Evolutionary conservation across 2,329 filamentous ascomycete genomes (phyloP).

Genomic region (Aspergillus bombycis): DNA sequence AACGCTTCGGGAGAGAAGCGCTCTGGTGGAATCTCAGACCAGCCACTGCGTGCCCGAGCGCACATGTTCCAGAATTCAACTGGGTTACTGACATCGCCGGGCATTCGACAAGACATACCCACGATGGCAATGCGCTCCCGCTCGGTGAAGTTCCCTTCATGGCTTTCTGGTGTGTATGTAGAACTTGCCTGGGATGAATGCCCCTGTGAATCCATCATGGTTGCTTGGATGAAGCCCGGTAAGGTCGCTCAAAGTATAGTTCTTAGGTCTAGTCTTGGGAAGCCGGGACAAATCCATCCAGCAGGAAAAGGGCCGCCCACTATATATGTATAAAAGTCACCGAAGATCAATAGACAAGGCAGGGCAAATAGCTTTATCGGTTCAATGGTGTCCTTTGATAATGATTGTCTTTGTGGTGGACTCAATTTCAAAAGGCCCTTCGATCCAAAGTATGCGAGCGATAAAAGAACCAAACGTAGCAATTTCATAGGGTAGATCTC

Average conservation of each 20-base stretch:
- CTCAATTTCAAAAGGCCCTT: no score
- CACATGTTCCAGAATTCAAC: slow-evolving; percentile 25
- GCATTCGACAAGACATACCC: slow-evolving; percentile 27
- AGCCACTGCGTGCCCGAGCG: neutral
- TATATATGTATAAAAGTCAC: no score
- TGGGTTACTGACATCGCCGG: slow-evolving; percentile 21
- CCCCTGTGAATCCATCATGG: neutral
- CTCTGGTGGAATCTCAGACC: slow-evolving; percentile 15
- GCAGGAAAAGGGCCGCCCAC: no score
- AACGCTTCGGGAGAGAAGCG: slow-evolving; percentile 26
- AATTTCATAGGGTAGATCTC: no score
- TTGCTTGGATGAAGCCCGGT: neutral
- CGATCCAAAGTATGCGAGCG: neutral
- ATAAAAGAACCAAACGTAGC: no score
- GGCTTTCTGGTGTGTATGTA: neutral
- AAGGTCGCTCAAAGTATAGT: neutral
- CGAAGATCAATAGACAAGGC: no score
- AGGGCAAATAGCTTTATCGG: no score
- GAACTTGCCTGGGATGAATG: neutral
- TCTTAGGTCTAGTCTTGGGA: neutral
- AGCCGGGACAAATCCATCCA: no score
- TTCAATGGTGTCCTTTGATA: no score
- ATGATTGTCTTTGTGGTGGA: no score
- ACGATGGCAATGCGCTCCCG: slow-evolving; percentile 26
- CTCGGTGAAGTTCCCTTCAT: neutral